A percentile compares a stretch with the other conserved stretches of the same genome.
Evolutionary conservation across 331 rosid species (phyloP).

Genomic region (Cydonia oblonga): DNA sequence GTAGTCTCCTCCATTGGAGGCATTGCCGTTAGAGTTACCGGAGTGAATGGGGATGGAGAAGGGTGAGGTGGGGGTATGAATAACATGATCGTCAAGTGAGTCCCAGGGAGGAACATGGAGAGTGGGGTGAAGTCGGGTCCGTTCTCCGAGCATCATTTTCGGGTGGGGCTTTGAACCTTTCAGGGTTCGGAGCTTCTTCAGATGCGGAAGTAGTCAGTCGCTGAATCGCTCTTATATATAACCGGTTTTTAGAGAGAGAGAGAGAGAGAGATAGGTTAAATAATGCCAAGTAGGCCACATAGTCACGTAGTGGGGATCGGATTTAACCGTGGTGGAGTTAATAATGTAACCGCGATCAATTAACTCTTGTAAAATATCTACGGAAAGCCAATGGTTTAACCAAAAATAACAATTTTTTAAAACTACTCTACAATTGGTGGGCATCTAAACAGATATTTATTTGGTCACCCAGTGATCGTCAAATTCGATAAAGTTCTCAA

Average conservation of each 20-base stretch:
- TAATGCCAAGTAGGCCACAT: background rate
- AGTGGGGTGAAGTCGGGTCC: constrained; percentile 12
- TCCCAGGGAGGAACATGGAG: constrained; percentile 35
- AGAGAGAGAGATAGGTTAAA: background rate
- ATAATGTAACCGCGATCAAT: constrained; percentile 14
- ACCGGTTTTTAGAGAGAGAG: background rate
- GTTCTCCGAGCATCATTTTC: constrained; percentile 34
- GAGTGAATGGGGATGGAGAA: constrained; percentile 13
- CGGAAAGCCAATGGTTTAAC: background rate
- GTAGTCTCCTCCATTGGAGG: constrained; percentile 15
- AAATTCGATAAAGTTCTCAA: too few relatives aligned
- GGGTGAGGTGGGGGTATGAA: constrained; percentile 2
- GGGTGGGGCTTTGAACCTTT: background rate
- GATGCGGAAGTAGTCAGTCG: background rate
- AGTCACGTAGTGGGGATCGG: constrained; percentile 4
- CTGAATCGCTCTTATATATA: constrained; percentile 5
- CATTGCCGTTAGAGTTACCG: constrained; percentile 7
- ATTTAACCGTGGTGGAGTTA: constrained; percentile 38
- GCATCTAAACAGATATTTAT: too few relatives aligned
- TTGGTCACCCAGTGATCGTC: too few relatives aligned
- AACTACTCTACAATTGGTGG: too few relatives aligned
- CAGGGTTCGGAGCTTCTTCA: background rate
- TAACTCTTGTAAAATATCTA: constrained; percentile 13
- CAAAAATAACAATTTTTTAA: too few relatives aligned
- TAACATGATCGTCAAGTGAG: constrained; percentile 9